Evolutionary conservation across 768 basidiomycete genomes (phyloP).

Genomic region (Boletus insuetus): DNA sequence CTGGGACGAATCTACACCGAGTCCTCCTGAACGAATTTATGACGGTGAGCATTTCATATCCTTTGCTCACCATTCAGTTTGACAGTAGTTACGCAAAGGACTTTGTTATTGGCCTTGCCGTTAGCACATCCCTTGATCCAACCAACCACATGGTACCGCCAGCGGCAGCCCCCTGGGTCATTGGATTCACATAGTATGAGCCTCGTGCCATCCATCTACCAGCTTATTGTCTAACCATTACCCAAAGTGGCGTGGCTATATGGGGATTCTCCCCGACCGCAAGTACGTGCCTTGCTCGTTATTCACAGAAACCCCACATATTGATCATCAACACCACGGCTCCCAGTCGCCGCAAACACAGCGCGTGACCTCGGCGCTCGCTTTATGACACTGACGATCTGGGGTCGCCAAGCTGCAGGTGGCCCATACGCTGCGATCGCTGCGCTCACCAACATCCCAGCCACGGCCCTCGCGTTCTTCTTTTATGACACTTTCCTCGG

Average conservation of each 20-base stretch:
- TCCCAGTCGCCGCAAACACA: constrained; percentile 56
- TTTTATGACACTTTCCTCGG: constrained; percentile 57
- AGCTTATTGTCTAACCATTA: background rate
- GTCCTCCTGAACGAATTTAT: constrained; percentile 41
- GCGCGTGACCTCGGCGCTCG: constrained; percentile 70
- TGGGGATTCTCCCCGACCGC: constrained; percentile 59
- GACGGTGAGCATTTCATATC: constrained; percentile 21
- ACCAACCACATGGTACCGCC: constrained; percentile 60
- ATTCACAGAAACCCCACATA: background rate
- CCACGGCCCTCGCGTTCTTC: constrained; percentile 51
- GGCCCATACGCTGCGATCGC: constrained; percentile 59
- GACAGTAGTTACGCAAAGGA: constrained; percentile 8
- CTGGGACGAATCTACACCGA: constrained; percentile 30
- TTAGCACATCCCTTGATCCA: constrained; percentile 39
- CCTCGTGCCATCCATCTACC: background rate
- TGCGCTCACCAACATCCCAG: constrained; percentile 65
- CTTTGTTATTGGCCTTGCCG: constrained; percentile 20
- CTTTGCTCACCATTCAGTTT: background rate
- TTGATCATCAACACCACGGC: background rate
- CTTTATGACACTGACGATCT: constrained; percentile 58
- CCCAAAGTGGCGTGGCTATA: constrained; percentile 48
- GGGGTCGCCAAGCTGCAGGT: constrained; percentile 52
- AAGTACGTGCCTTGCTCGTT: constrained; percentile 30
- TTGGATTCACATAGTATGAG: constrained; percentile 60
- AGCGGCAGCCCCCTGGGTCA: constrained; percentile 45